Evolutionary conservation across 2,329 filamentous ascomycete genomes (phyloP), one percentile per base, ranked within the genome.

Genomic region (Pseudocercospora fijiensis): DNA sequence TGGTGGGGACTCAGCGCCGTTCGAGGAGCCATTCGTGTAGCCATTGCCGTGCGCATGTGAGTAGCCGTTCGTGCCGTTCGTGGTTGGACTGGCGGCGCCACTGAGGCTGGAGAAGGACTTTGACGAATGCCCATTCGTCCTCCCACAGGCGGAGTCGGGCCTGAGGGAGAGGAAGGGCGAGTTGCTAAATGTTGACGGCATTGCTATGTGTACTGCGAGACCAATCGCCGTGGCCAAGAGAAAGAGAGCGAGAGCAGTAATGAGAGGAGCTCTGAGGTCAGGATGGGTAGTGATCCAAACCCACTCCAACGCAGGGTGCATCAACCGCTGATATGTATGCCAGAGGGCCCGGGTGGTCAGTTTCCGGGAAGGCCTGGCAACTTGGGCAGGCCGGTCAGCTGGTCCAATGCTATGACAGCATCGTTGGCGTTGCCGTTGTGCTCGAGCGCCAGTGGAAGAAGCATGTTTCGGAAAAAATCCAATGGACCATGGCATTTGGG

Each of bases 81-180:
- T 57, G 6, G 60, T 62, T 9, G 67, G 66, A 4, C 53, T 65
- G 16, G 63, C 63, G 55, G 63, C 47, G 11, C 64, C 64, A 43
- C 66, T 69, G 26, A 69, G 59, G 27, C 66, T 64, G 18, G 62
- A 57, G 37, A 69, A 69, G 64, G 66, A 68, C 64, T 66, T 68
- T 47, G 59, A 47, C 18, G 51, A 27, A 41, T 64, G 58, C 18
- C 57, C 58, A 55, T 66, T 65, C 8, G 56, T 47, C 43, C 70
- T 65, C n/a, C 70, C 72, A 43, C 72, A 73, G 49, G 69, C 67
- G 16, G 70, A 59, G 28, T 72, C 71, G 11, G 72, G 71, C 30
- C 64, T 59, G 52, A 73, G 68, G 22, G 70, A 71, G 26, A 70
- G 60, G 65, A 73, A 72, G 4, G 70, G 69, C 7, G 69, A 67